Evolutionary conservation across 768 basidiomycete species (phyloP).

Genomic region (Astraeus odoratus): DNA sequence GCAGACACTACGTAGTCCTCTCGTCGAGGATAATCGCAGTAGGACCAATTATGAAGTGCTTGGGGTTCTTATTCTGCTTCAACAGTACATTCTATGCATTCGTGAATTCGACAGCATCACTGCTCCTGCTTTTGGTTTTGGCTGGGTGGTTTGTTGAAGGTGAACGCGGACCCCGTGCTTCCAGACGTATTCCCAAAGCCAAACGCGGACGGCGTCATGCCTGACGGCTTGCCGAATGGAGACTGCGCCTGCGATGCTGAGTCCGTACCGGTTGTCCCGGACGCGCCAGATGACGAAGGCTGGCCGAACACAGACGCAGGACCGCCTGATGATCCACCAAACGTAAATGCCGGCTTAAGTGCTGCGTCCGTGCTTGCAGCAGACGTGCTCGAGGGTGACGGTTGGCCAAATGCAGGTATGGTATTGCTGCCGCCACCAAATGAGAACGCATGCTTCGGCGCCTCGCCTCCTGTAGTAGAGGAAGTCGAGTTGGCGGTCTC

Average conservation of each 20-base stretch:
- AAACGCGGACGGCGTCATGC: conserved; percentile 19
- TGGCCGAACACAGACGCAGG: conserved; percentile 10
- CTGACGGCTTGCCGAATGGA: conserved; percentile 20
- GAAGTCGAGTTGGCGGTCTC: not conserved
- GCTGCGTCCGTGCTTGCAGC: not conserved
- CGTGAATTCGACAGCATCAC: conserved; percentile 4
- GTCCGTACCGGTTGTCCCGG: conserved; percentile 1
- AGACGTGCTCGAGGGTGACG: not conserved
- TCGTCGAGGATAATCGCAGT: no score
- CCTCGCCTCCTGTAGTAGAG: not conserved
- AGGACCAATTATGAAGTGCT: no score
- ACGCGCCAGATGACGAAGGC: not conserved
- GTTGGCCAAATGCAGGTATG: conserved; percentile 8
- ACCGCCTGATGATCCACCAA: conserved; percentile 8
- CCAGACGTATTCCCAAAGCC: conserved; percentile 21
- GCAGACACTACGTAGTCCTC: no score
- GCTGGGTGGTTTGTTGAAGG: conserved; percentile 11
- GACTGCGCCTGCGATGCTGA: conserved; percentile 15
- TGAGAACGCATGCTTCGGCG: not conserved
- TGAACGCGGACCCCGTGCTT: conserved; percentile 2
- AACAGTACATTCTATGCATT: not conserved
- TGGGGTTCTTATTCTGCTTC: not conserved
- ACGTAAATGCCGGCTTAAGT: not conserved
- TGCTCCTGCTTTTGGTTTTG: conserved; percentile 31
- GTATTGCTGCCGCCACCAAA: conserved; percentile 3